Evolutionary conservation across 2,329 filamentous ascomycete species (phyloP), one percentile per base, ranked within the genome.

Genomic region (Penicillium sumatraense): DNA sequence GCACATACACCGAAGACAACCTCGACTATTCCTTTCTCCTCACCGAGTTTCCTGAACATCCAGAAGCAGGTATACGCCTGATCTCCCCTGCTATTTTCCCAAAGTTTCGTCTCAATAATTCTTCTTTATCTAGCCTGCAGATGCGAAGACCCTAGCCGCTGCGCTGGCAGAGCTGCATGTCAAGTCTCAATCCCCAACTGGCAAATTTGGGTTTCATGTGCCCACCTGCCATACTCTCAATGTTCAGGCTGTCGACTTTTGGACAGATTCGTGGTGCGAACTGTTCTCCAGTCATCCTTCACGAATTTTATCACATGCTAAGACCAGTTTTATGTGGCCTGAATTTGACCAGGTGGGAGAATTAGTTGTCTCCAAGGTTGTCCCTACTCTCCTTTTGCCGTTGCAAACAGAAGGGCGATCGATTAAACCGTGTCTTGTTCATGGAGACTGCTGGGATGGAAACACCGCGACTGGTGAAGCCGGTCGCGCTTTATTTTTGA

Each of bases 161-260:
- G 27, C 27, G 11, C 33, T 36, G 33, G 64, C 61, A 18, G 47
- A 62, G 18, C 64, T 72, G 14, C 69, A 72, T 55, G 42, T 46
- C 18, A 61, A 45, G 3, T 69, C 66, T 38, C 46, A 47, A 14
- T 73, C 69, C 14, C 63, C 64, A 0, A 71, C 66, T 3, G 70
- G 70, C 3, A 68, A 70, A 52, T 77, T 77, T 51, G 76, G 74
- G 2, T 78, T 75, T 51, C 68, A 69, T 18, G 53, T 70, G 21
- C 61, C 62, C 3, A 76, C 72, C 1, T 75, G 62, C 16, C 64
- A 68, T 16, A 73, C 74, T 2, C 58, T 57, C 6, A 58, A 61
- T 1, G 53, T 66, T 10, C 70, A 72, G 40, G 31, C 31, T 13
- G 13, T 14, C 6, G n/a, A 35, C 13, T 8, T 35, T 7, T 35